Percentiles rank a stretch among this genome's conserved stretches.
phyloP scores from a whole-genome alignment of 1,139 yeast genomes.

The Blastobotrys apis region DNA sequence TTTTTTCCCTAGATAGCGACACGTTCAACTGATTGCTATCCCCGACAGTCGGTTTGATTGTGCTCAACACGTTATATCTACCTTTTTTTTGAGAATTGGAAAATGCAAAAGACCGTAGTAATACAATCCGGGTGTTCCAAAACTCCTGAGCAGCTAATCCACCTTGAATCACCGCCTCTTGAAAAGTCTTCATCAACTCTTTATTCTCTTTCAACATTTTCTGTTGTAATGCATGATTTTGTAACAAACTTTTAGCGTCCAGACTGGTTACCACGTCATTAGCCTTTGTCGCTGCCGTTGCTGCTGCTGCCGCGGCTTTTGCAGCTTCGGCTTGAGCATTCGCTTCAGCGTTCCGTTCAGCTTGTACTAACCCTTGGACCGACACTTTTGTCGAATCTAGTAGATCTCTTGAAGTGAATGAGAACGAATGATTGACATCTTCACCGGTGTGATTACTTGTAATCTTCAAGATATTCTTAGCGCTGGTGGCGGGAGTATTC shows the following conservation, averaged over 20 bases:
- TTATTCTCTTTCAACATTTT: constrained; percentile 66
- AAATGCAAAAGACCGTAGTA: constrained; percentile 79
- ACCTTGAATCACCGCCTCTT: constrained; percentile 80
- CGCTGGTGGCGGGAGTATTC: constrained; percentile 68
- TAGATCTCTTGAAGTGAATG: constrained; percentile 66
- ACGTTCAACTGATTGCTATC: constrained; percentile 71
- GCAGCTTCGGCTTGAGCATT: constrained; percentile 39
- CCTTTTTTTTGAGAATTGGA: constrained; percentile 83
- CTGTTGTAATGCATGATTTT: constrained; percentile 75
- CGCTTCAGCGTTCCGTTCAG: constrained; percentile 44
- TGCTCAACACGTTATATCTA: constrained; percentile 87
- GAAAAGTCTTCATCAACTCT: constrained; percentile 67
- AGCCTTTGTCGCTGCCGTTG: constrained; percentile 30
- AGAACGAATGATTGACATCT: constrained; percentile 47
- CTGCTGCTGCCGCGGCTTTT: constrained; percentile 23
- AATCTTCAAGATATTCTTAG: constrained; percentile 65
- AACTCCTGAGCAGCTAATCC: constrained; percentile 77
- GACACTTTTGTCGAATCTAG: constrained; percentile 72
- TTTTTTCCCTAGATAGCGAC: constrained; percentile 84
- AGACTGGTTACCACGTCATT: constrained; percentile 35
- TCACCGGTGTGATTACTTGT: constrained; percentile 40
- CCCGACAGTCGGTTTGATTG: constrained; percentile 88
- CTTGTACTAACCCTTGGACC: constrained; percentile 57
- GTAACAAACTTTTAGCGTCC: constrained; percentile 44
- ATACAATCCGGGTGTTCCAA: constrained; percentile 81